Percentiles rank a stretch among this genome's conserved stretches.
These are phyloP conservation scores for Aspergillus avenaceus DNA, from an alignment of 495 filamentous ascomycete genomes.

Conservation along the genomic window DNA sequence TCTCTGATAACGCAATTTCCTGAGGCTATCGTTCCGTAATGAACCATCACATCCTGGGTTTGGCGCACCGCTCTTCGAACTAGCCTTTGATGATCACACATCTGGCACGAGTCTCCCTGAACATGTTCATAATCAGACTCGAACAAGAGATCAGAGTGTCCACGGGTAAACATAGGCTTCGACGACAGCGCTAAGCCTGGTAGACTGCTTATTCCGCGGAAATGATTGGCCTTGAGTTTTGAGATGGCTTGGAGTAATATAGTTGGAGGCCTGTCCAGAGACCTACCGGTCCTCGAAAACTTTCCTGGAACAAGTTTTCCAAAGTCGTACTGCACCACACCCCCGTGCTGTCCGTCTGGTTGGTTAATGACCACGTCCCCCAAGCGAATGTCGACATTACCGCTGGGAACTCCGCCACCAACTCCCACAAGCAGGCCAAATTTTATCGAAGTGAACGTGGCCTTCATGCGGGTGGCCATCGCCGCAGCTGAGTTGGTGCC, in stretches of 20 bases:
- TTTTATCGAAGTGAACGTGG: constrained; percentile 36
- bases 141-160: too few species aligned
- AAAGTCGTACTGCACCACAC: constrained; percentile 23
- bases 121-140: too few species aligned
- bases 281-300: constrained; percentile 27
- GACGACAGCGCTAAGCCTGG: too few species aligned
- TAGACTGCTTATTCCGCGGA: too few species aligned
- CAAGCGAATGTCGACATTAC: constrained; percentile 10
- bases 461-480: constrained; percentile 31
- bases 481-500: constrained; percentile 35
- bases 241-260: constrained; percentile 17
- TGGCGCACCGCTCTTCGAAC: too few species aligned
- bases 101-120: too few species aligned
- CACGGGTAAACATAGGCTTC: too few species aligned
- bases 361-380: constrained; percentile 23
- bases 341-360: constrained; percentile 8
- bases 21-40: background rate
- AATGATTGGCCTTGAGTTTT: constrained; percentile 10
- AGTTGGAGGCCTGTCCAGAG: constrained; percentile 22
- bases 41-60: background rate
- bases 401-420: constrained; percentile 33
- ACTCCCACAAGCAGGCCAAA: constrained; percentile 49
- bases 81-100: too few species aligned
- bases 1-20: background rate
- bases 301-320: constrained; percentile 15